phyloP scores from a whole-genome alignment of 257 asterid genomes.

The Echites panduratus region DNA sequence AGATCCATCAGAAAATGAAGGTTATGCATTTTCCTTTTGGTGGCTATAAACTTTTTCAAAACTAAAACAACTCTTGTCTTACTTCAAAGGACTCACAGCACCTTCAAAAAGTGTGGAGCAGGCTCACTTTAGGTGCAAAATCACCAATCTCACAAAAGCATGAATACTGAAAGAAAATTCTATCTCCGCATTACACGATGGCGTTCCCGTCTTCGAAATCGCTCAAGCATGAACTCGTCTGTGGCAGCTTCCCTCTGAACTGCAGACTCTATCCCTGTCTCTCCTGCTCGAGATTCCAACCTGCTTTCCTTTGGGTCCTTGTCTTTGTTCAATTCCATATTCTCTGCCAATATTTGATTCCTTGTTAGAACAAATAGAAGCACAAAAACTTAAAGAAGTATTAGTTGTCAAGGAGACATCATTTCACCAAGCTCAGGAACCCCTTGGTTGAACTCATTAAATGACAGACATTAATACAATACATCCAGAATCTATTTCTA shows the following conservation, averaged over 20 bases:
- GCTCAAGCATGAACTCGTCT: conserved; percentile 85
- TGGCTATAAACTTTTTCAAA: no score
- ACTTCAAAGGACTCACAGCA: neutral
- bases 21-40: no score
- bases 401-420: neutral
- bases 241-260: conserved; percentile 90
- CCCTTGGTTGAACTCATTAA: neutral
- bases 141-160: neutral
- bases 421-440: neutral
- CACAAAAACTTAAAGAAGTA: neutral
- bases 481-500: neutral
- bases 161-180: neutral
- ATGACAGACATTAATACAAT: neutral
- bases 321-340: conserved; percentile 58
- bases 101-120: neutral
- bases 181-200: conserved; percentile 76
- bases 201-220: conserved; percentile 90
- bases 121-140: neutral
- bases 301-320: conserved; percentile 41
- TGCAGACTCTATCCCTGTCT: conserved; percentile 47
- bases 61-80: no score
- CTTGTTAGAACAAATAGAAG: neutral
- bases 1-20: no score
- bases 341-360: conserved; percentile 41
- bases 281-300: conserved; percentile 40